Base-by-base conservation (phyloP, 179 eudicot species). In the Corrigiola litoralis region DNA sequence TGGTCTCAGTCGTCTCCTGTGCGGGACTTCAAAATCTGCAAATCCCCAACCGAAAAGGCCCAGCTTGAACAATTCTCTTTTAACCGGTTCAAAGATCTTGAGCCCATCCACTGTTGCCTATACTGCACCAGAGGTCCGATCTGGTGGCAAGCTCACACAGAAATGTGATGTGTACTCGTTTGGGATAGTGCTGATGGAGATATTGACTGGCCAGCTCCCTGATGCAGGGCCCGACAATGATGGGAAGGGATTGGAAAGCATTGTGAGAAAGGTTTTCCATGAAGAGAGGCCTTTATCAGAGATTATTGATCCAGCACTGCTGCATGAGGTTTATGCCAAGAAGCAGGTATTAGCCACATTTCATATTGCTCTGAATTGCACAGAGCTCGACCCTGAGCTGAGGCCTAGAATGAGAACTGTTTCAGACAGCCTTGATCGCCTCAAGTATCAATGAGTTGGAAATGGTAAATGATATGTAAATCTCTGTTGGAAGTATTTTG, bases 151-250 rank as follows among this genome's bases (percentile, higher is more conserved):
- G 71, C 56, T 77, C 44, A 86, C 80, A 4, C 96, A 86, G 55
- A 91, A 84, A 64, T 83, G 87, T 11, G 96, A 91, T 42, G 87
- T 91, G 17, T 91, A 88, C 73, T 83, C 97, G 0, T 91, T 86
- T 8, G 97, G 97, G 16, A 71, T 91, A 11, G 83, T 91, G 53
- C 82, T 91, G 3, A 63, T 91, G 89, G 97, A 91, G 77, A 75
- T 86, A 11, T 71, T 91, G 44, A 86, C 97, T 0, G 97, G 91
- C 9, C 82, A 54, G 55, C 44, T 73, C 56, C 92, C 90, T 0
- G 80, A 78, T 24, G 70, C 57, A 1, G 80, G 77, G 6, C 66
- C 78, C 1, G 76, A 82, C 27, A 75, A 80, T 32, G 84, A 80
- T 12, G 82, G 80, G 6, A 72, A 70, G 47, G 78, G 82, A 11